Conservation (phyloP, 495 filamentous ascomycete genomes). For the Trichoderma gamsii region DNA sequence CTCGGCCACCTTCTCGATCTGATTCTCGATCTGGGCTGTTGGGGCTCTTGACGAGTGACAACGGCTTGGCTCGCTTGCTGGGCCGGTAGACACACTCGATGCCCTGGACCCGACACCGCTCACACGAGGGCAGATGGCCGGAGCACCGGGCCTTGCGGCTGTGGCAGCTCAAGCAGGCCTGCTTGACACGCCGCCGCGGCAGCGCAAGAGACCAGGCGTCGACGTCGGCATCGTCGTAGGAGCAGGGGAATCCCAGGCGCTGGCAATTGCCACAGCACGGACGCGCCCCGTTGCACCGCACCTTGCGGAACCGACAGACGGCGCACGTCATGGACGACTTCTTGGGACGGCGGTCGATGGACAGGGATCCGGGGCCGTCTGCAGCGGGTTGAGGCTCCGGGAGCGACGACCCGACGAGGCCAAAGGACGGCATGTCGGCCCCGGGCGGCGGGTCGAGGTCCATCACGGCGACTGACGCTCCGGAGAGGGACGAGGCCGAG, state of each 20-base stretch:
- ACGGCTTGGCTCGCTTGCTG: conserved; percentile 34
- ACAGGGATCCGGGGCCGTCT: not conserved
- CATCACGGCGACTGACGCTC: not conserved
- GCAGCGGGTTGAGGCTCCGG: not conserved
- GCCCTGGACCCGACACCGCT: conserved; percentile 39
- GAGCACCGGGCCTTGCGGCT: conserved; percentile 44
- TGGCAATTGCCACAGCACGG: conserved; percentile 44
- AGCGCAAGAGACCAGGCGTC: conserved; percentile 30
- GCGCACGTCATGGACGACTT: conserved; percentile 39
- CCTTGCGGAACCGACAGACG: conserved; percentile 45
- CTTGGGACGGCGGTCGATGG: conserved; percentile 25
- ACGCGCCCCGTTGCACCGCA: conserved; percentile 43
- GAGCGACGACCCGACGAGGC: conserved; percentile 7
- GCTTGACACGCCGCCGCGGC: conserved; percentile 42
- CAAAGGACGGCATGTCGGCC: not conserved
- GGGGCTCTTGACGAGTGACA: conserved; percentile 12
- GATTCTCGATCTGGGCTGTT: conserved; percentile 12
- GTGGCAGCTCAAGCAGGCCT: conserved; percentile 45
- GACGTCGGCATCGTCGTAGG: conserved; percentile 37
- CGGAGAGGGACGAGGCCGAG: not conserved
- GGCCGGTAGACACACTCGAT: conserved; percentile 46
- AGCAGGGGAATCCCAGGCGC: conserved; percentile 43
- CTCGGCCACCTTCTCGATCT: not conserved
- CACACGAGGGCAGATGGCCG: conserved; percentile 41
- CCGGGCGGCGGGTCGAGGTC: conserved; percentile 7